These are phyloP conservation scores for Abrus pulchellus DNA, from an alignment of 306 rosid species.

Conservation along the genomic window DNA sequence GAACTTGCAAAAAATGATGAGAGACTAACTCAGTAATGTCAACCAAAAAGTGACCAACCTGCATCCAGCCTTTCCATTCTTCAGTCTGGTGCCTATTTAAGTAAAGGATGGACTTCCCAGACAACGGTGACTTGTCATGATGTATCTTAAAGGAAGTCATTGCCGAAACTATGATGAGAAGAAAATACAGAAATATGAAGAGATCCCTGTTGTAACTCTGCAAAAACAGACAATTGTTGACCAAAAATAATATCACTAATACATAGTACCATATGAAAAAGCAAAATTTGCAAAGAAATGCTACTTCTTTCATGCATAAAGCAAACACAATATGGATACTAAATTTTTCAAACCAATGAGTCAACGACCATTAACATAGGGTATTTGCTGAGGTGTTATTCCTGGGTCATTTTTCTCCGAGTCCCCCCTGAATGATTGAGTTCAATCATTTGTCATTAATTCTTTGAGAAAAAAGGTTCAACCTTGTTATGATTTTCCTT, in stretches of 20 bases:
- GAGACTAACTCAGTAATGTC: constrained; percentile 37
- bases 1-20: constrained; percentile 11
- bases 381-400: constrained; percentile 18
- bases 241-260: constrained; percentile 37
- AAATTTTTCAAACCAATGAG: constrained; percentile 12
- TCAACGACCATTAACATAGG: constrained; percentile 16
- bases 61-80: constrained; percentile 99
- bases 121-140: constrained; percentile 81
- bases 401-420: not conserved
- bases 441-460: constrained; percentile 27
- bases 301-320: constrained; percentile 23
- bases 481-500: not conserved
- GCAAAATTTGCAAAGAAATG: constrained; percentile 19
- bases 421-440: constrained; percentile 11
- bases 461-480: constrained; percentile 14
- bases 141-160: constrained; percentile 82
- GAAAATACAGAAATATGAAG: constrained; percentile 84
- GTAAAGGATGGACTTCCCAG: constrained; percentile 90
- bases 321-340: not conserved
- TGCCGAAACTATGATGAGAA: constrained; percentile 92
- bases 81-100: constrained; percentile 98
- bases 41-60: constrained; percentile 67
- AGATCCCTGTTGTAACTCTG: constrained; percentile 98
- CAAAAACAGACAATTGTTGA: constrained; percentile 48
- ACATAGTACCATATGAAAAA: constrained; percentile 7